A percentile compares a stretch with the other conserved stretches of the same genome.
Evolutionary conservation across 2,329 filamentous ascomycete species (phyloP).

Genomic region (Ophiostoma australiae): DNA sequence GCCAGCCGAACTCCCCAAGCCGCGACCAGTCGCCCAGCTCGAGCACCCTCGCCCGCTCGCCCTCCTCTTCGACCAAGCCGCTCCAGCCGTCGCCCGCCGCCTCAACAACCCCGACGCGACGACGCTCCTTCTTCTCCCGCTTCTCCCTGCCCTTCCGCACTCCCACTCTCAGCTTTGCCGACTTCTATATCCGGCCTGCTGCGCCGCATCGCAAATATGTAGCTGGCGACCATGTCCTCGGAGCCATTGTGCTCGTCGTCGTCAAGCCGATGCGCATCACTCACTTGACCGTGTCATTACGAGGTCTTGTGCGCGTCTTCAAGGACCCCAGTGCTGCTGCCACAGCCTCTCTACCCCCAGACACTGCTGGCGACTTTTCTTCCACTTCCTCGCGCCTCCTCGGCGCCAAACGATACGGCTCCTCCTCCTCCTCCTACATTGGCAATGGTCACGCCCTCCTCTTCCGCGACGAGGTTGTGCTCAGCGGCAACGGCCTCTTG

Average conservation of each 20-base stretch:
- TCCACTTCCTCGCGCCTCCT: conserved; percentile 37
- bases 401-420: conserved; percentile 4
- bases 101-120: conserved; percentile 33
- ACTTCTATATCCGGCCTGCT: conserved; percentile 72
- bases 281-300: conserved; percentile 71
- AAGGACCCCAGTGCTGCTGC: conserved; percentile 58
- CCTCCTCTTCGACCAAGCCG: conserved; percentile 31
- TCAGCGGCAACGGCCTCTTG: conserved; percentile 72
- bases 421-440: conserved; percentile 45
- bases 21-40: neutral
- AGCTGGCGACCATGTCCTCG: conserved; percentile 69
- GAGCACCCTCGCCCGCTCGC: neutral
- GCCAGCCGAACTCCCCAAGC: neutral
- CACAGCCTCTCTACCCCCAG: conserved; percentile 26
- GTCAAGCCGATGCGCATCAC: conserved; percentile 72
- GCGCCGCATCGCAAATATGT: conserved; percentile 73
- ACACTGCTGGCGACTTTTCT: conserved; percentile 26
- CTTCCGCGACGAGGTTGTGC: conserved; percentile 75
- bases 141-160: conserved; percentile 49
- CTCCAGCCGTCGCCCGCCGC: conserved; percentile 38
- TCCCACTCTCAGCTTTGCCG: conserved; percentile 59
- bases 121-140: conserved; percentile 49
- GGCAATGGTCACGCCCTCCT: conserved; percentile 74
- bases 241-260: conserved; percentile 66
- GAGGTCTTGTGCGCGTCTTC: conserved; percentile 74